Evolutionary conservation across 768 basidiomycete species (phyloP).

Genomic region (Mrakia frigida): DNA sequence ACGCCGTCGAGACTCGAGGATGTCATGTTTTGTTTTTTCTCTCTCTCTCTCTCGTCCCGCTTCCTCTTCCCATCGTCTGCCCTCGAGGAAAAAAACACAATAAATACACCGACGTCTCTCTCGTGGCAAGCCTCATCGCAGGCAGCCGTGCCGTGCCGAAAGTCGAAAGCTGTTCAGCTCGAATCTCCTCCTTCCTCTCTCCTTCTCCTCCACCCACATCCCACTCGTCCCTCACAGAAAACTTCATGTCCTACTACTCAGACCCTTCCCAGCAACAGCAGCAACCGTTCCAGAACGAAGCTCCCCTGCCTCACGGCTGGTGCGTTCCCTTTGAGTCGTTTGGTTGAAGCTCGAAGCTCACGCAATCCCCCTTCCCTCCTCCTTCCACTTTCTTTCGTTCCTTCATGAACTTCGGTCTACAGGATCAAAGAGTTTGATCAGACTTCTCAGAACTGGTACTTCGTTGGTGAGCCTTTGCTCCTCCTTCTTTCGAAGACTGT

Average conservation of each 20-base stretch:
- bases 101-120: no score
- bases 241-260: background rate
- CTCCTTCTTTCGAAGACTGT: background rate
- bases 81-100: no score
- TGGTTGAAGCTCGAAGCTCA: background rate
- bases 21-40: background rate
- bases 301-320: background rate
- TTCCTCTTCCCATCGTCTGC: no score
- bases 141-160: no score
- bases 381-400: background rate
- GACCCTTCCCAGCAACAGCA: background rate
- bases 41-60: background rate
- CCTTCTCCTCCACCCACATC: background rate
- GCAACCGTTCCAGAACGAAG: background rate
- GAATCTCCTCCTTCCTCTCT: background rate
- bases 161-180: background rate
- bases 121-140: no score
- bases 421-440: background rate
- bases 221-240: background rate
- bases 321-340: background rate
- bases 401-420: background rate
- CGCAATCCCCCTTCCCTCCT: background rate
- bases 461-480: background rate
- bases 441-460: background rate
- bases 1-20: no score